Conservation (phyloP, 2,329 filamentous ascomycete genomes). For the Ophiocordyceps australis region DNA sequence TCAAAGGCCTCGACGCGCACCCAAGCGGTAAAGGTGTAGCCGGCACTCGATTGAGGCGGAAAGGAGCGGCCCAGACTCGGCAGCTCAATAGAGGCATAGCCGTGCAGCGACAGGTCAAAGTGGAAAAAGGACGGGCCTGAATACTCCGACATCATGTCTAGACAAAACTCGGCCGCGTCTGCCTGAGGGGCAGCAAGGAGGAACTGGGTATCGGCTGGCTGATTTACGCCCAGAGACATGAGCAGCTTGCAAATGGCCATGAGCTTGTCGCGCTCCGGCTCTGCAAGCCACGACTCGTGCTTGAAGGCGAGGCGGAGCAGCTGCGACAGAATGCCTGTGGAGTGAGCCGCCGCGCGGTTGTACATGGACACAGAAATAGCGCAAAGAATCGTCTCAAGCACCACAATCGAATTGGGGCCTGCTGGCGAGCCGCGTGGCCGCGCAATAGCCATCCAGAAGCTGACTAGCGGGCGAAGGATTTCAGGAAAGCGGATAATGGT, state of each 20-base stretch:
- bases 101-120: constrained; percentile 78
- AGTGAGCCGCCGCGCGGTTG: constrained; percentile 55
- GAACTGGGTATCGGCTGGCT: constrained; percentile 67
- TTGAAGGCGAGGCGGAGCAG: constrained; percentile 46
- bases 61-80: constrained; percentile 72
- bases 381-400: constrained; percentile 44
- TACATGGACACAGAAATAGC: constrained; percentile 43
- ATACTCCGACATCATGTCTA: constrained; percentile 57
- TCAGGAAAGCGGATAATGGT: constrained; percentile 41
- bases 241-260: constrained; percentile 50
- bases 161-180: constrained; percentile 46
- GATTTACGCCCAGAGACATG: constrained; percentile 58
- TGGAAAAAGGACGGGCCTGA: constrained; percentile 73
- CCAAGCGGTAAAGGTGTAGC: constrained; percentile 87
- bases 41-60: constrained; percentile 59
- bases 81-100: constrained; percentile 80
- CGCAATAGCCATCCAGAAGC: constrained; percentile 45
- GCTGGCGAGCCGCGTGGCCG: constrained; percentile 22
- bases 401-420: constrained; percentile 39
- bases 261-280: constrained; percentile 38
- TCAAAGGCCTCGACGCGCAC: constrained; percentile 80
- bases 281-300: constrained; percentile 24
- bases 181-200: constrained; percentile 37
- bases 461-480: constrained; percentile 41
- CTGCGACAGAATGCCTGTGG: constrained; percentile 49